A percentile compares a stretch with the other conserved stretches of the same genome.
Evolutionary conservation across 768 basidiomycete genomes (phyloP).

Genomic region (Leccinum pellstonianum): DNA sequence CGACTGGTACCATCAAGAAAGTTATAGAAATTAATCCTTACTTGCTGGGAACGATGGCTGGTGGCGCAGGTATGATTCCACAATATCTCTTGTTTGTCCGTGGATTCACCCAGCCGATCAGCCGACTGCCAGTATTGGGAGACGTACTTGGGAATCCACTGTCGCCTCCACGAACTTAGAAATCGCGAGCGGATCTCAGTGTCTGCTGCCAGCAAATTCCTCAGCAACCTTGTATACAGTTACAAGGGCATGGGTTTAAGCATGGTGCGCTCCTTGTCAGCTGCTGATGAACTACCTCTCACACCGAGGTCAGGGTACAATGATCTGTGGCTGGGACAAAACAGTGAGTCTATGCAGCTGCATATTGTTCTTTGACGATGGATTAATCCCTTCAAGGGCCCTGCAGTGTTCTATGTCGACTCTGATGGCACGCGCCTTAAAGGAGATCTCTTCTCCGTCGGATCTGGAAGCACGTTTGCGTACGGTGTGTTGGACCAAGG

Average conservation of each 20-base stretch:
- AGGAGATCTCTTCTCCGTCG: constrained; percentile 97
- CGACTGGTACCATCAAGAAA: constrained; percentile 97
- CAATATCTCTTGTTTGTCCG: not conserved
- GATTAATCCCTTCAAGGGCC: constrained; percentile 55
- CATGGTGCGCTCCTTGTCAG: constrained; percentile 64
- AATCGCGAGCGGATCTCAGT: constrained; percentile 98
- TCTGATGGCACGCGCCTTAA: constrained; percentile 94
- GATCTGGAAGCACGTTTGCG: constrained; percentile 97
- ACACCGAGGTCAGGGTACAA: constrained; percentile 71
- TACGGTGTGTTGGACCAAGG: constrained; percentile 98
- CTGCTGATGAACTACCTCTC: constrained; percentile 2
- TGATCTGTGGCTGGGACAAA: constrained; percentile 99
- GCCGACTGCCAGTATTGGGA: constrained; percentile 98
- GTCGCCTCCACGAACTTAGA: constrained; percentile 92
- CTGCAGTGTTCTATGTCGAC: constrained; percentile 95
- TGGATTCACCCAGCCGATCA: constrained; percentile 29
- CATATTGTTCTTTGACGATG: constrained; percentile 2
- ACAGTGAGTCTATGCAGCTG: constrained; percentile 54
- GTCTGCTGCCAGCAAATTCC: constrained; percentile 97
- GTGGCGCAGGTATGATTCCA: constrained; percentile 79
- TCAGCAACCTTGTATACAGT: constrained; percentile 94
- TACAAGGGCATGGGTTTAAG: constrained; percentile 99
- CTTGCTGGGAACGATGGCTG: constrained; percentile 99
- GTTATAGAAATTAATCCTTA: constrained; percentile 99
- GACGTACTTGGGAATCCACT: constrained; percentile 97